Evolutionary conservation across 129 eudicot genomes (phyloP).

Genomic region (Flaveria linearis): DNA sequence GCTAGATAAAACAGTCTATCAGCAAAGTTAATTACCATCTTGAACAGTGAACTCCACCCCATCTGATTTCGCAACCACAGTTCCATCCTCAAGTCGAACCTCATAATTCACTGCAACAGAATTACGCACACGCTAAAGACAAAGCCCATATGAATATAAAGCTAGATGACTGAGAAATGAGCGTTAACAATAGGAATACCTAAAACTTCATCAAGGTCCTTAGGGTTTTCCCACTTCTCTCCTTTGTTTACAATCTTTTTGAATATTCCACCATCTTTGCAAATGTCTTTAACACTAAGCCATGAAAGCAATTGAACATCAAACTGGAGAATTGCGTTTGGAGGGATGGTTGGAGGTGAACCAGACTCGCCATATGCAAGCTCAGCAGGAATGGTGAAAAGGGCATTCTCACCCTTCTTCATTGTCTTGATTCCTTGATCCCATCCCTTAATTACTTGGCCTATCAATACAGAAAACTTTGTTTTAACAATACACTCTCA

Average conservation of each 20-base stretch:
- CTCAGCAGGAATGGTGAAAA: slow-evolving; percentile 90
- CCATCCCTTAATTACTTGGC: slow-evolving; percentile 99
- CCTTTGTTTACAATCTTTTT: slow-evolving; percentile 81
- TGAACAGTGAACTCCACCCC: slow-evolving; percentile 77
- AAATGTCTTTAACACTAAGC: slow-evolving; percentile 84
- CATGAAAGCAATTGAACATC: slow-evolving; percentile 90
- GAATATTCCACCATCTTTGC: slow-evolving; percentile 95
- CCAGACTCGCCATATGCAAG: slow-evolving; percentile 94
- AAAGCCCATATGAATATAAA: not conserved
- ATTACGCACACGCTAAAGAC: not conserved
- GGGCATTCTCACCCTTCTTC: slow-evolving; percentile 96
- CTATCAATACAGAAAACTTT: slow-evolving; percentile 32
- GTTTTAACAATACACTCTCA: not conserved
- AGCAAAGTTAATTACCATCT: slow-evolving; percentile 49
- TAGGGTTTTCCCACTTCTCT: slow-evolving; percentile 97
- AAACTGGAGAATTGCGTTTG: slow-evolving; percentile 84
- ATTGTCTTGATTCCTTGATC: slow-evolving; percentile 91
- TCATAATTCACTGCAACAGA: slow-evolving; percentile 75
- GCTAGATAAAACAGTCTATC: not conserved
- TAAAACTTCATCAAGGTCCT: slow-evolving; percentile 89
- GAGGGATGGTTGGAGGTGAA: slow-evolving; percentile 92
- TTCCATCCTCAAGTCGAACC: slow-evolving; percentile 77
- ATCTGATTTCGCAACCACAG: slow-evolving; percentile 68
- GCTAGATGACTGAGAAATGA: not conserved
- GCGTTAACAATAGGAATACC: slow-evolving; percentile 42